Conservation (phyloP, 169 alveolate genomes). For the Eimeria necatrix region DNA sequence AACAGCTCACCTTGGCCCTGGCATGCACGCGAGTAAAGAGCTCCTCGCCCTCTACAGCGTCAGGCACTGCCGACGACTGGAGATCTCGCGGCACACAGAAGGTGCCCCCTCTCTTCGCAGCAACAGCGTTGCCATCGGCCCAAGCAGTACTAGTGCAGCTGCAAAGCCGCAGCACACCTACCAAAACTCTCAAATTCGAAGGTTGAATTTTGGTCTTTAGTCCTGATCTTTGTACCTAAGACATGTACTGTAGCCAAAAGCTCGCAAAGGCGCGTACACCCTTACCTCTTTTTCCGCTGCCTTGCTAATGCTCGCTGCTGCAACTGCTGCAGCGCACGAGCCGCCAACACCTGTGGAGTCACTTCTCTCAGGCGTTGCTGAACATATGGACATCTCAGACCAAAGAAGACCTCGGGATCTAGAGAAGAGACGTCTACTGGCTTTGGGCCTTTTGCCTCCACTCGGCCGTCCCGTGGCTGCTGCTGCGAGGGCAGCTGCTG, state of each 20-base stretch:
- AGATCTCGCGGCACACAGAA: constrained; percentile 54
- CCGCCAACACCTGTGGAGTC: neutral
- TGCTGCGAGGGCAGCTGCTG: constrained; percentile 34
- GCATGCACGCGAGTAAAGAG: constrained; percentile 44
- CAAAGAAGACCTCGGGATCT: constrained; percentile 60
- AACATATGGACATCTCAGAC: constrained; percentile 52
- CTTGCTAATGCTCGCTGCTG: constrained; percentile 48
- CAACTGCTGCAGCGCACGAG: constrained; percentile 66
- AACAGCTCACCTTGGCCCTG: constrained; percentile 43
- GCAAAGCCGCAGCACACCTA: constrained; percentile 11
- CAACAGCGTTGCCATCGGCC: constrained; percentile 47
- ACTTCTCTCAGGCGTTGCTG: constrained; percentile 29
- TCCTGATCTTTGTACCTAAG: neutral
- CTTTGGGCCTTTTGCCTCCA: neutral
- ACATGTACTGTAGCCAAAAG: neutral
- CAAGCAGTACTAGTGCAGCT: constrained; percentile 69
- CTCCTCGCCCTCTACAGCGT: constrained; percentile 46
- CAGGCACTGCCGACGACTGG: constrained; percentile 37
- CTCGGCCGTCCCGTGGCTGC: constrained; percentile 1
- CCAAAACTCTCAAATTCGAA: neutral
- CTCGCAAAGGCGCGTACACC: neutral
- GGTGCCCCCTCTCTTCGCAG: constrained; percentile 40
- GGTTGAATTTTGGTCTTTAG: neutral
- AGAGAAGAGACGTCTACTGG: neutral
- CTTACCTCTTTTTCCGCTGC: neutral